Evolutionary conservation across 2,329 filamentous ascomycete species (phyloP), one percentile per base, ranked within the genome.

Genomic region (Colletotrichum gigasporum): DNA sequence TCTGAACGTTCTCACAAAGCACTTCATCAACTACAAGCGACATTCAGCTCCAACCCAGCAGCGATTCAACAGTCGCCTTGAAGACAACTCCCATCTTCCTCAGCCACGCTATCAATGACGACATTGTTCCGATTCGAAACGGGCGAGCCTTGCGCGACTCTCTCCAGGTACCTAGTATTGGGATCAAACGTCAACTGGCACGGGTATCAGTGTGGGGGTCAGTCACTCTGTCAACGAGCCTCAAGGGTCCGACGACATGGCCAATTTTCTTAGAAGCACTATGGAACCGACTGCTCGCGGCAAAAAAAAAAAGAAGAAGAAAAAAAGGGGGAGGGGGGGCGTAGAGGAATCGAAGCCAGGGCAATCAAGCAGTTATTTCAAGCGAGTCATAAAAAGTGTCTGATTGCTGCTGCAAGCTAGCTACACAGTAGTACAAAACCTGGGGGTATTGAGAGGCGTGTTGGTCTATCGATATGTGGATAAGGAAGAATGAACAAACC

Each of bases 191-290:
- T 75, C 0, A 58, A 73, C 34, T 75, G 69, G 70, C 68, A 67
- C 2, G 73, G 75, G 32, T 76, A 76, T 41, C 35, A 69, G 28
- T 67, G 72, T 50, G 72, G 59, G 54, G 71, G 70, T 1, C 71
- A 74, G 70, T 1, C 71, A 74, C 48, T 74, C 69, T 71, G 32
- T 73, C 54, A 70, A 72, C 47, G 72, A 73, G 41, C 70, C 71
- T 3, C 37, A 69, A n/a, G 71, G 71, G 0, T 57, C 72, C 7
- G 68, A 74, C 37, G 69, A 72, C 12, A 47, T 72, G n/a, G n/a
- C n/a, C n/a, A n/a, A n/a, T n/a, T n/a, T n/a, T n/a, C n/a, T n/a
- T n/a, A n/a, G n/a, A n/a, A n/a, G n/a, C n/a, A n/a, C n/a, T n/a
- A n/a, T n/a, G n/a, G n/a, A n/a, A n/a, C n/a, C n/a, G n/a, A n/a